Percentiles rank a stretch among this genome's conserved stretches.
Conservation (phyloP, 2,329 filamentous ascomycete genomes). For the Xylariaceae sp. region DNA sequence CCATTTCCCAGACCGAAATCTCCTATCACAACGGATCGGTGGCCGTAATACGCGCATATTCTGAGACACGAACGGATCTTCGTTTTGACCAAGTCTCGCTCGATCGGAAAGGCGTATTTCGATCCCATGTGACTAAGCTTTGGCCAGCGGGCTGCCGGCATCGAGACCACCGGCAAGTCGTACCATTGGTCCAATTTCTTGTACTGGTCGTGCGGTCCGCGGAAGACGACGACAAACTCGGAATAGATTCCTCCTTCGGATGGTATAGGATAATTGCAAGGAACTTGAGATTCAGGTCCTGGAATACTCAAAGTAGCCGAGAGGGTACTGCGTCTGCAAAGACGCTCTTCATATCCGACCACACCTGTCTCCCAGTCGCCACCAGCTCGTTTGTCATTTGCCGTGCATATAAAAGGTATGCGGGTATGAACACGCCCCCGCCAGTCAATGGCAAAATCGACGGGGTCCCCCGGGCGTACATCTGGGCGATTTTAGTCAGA, state of each 20-base stretch:
- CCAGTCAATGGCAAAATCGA: slow-evolving; percentile 59
- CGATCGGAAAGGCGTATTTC: slow-evolving; percentile 67
- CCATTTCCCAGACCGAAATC: slow-evolving; percentile 63
- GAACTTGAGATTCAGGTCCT: slow-evolving; percentile 42
- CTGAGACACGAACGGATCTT: slow-evolving; percentile 69
- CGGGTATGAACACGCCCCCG: slow-evolving; percentile 38
- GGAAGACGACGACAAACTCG: slow-evolving; percentile 67
- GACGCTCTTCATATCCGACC: slow-evolving; percentile 64
- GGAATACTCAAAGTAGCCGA: slow-evolving; percentile 64
- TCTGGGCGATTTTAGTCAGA: slow-evolving; percentile 30
- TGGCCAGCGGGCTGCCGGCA: slow-evolving; percentile 67
- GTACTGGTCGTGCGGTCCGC: slow-evolving; percentile 65
- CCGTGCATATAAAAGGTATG: slow-evolving; percentile 67
- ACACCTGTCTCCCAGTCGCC: slow-evolving; percentile 73
- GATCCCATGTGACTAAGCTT: slow-evolving; percentile 65
- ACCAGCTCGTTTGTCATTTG: slow-evolving; percentile 71
- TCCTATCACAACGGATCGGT: slow-evolving; percentile 56
- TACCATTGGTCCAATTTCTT: slow-evolving; percentile 53
- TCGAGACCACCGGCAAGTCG: slow-evolving; percentile 67
- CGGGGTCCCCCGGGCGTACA: slow-evolving; percentile 55
- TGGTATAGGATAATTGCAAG: slow-evolving; percentile 66
- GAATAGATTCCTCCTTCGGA: slow-evolving; percentile 67
- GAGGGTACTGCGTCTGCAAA: slow-evolving; percentile 71
- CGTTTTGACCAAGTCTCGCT: slow-evolving; percentile 67
- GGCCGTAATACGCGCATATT: slow-evolving; percentile 61